Conservation (phyloP, 768 basidiomycete genomes). For the Auriculariales sp. region DNA sequence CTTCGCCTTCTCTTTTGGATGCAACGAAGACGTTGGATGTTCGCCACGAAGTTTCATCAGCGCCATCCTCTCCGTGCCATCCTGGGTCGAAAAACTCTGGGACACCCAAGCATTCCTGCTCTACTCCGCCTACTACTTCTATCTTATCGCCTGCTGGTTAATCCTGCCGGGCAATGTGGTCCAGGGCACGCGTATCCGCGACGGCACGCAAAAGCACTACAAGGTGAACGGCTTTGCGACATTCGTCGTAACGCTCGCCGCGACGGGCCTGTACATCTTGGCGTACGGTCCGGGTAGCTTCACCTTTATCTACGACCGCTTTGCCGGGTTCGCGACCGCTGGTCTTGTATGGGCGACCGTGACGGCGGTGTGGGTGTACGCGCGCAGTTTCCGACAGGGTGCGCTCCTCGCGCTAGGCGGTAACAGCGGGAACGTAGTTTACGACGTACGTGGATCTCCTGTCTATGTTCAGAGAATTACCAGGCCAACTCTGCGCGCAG, state of each 20-base stretch:
- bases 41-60: constrained; percentile 29
- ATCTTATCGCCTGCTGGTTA: constrained; percentile 67
- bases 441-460: constrained; percentile 82
- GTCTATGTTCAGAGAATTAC: neutral
- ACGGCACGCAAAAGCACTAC: constrained; percentile 66
- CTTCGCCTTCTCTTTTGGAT: constrained; percentile 66
- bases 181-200: constrained; percentile 55
- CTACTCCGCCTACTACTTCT: constrained; percentile 84
- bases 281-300: constrained; percentile 65
- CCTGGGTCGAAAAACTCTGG: constrained; percentile 72
- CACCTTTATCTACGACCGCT: constrained; percentile 86
- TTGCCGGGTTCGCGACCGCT: constrained; percentile 78
- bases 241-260: constrained; percentile 92
- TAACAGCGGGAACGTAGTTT: constrained; percentile 73
- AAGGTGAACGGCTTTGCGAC: constrained; percentile 94
- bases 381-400: constrained; percentile 47
- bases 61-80: constrained; percentile 22
- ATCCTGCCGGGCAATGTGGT: constrained; percentile 63
- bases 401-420: constrained; percentile 83
- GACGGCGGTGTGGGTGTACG: constrained; percentile 62
- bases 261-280: constrained; percentile 63
- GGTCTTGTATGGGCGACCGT: constrained; percentile 60
- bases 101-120: constrained; percentile 62
- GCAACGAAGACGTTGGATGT: constrained; percentile 56
- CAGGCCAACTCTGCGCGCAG: constrained; percentile 21